Conservation (phyloP, 2,329 filamentous ascomycete genomes). For the Pseudogymnoascus sp. region DNA sequence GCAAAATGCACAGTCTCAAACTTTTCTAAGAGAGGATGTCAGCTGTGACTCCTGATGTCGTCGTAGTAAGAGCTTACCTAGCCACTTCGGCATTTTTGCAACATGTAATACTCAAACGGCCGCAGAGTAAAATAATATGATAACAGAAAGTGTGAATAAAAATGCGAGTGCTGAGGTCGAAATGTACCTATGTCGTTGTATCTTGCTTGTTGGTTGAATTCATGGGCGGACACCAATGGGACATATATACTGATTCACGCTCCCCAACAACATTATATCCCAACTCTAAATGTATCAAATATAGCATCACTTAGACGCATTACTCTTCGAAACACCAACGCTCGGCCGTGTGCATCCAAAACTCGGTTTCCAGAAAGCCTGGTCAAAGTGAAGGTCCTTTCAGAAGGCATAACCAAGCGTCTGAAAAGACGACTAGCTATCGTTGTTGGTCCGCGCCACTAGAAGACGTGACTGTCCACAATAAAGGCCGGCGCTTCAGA, state of each 20-base stretch:
- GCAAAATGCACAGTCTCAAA: background rate
- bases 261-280: background rate
- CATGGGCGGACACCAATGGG: background rate
- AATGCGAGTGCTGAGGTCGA: background rate
- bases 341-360: background rate
- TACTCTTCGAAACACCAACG: background rate
- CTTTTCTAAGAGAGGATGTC: background rate
- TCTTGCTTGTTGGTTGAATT: background rate
- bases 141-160: background rate
- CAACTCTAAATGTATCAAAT: background rate
- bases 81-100: background rate
- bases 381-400: background rate
- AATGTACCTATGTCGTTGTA: background rate
- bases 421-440: background rate
- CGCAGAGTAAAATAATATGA: background rate
- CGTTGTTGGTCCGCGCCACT: background rate
- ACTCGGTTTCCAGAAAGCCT: background rate
- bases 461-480: background rate
- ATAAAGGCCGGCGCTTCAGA: background rate
- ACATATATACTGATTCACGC: conserved; percentile 5
- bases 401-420: background rate
- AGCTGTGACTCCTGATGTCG: background rate
- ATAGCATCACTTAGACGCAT: background rate
- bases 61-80: background rate
- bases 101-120: background rate